Evolutionary conservation across 352 stramenopile species (phyloP).

Genomic region (Globisporangium okanoganense): DNA sequence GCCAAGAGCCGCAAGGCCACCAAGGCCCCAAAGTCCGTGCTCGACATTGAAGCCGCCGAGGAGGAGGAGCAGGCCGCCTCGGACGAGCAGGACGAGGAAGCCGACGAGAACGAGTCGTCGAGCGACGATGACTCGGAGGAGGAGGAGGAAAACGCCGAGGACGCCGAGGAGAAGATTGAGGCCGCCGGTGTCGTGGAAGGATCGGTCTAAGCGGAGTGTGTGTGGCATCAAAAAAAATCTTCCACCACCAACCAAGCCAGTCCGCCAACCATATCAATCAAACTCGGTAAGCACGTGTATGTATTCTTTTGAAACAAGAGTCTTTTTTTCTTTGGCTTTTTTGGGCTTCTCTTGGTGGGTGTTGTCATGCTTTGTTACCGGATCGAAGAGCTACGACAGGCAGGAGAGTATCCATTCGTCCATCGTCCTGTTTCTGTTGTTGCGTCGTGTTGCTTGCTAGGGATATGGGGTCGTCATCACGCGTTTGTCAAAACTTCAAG

Average conservation of each 20-base stretch:
- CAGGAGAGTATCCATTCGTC: background rate
- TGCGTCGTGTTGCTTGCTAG: background rate
- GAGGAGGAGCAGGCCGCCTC: conserved; percentile 33
- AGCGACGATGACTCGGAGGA: conserved; percentile 41
- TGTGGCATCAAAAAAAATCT: background rate
- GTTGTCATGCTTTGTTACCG: too few relatives aligned
- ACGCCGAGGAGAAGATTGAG: conserved; percentile 25
- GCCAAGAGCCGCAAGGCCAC: conserved; percentile 40
- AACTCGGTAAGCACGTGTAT: conserved; percentile 14
- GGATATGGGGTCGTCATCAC: background rate
- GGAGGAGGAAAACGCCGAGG: conserved; percentile 25
- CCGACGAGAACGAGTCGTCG: conserved; percentile 24
- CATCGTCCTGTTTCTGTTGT: background rate
- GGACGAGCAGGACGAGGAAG: conserved; percentile 33
- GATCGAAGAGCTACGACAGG: background rate
- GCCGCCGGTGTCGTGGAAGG: conserved; percentile 46
- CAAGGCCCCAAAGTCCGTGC: conserved; percentile 33
- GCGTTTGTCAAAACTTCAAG: background rate
- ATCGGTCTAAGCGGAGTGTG: conserved; percentile 55
- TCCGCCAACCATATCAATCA: background rate
- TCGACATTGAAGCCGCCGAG: conserved; percentile 27
- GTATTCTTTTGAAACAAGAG: conserved; percentile 6
- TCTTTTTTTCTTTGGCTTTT: background rate
- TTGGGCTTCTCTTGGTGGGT: too few relatives aligned
- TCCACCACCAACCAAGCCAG: too few relatives aligned